Evolutionary conservation across 1,284 basidiomycete species (phyloP).

Genomic region (Xerocomus nothofagi): DNA sequence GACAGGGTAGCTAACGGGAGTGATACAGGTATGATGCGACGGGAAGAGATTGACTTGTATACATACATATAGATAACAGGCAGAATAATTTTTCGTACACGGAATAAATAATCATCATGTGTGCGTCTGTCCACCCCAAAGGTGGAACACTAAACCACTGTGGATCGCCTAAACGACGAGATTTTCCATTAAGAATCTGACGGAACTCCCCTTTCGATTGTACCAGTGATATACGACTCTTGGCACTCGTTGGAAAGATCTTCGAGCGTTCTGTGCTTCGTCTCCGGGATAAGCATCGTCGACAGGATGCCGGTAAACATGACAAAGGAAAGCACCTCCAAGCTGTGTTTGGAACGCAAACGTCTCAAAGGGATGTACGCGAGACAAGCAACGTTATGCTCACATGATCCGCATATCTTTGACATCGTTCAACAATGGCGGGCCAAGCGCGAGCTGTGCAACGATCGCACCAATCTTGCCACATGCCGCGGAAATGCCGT

Average conservation of each 20-base stretch:
- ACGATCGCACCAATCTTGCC: slow-evolving; percentile 72
- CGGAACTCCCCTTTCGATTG: slow-evolving; percentile 17
- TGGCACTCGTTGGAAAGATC: slow-evolving; percentile 55
- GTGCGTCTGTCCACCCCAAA: background rate
- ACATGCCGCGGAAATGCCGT: slow-evolving; percentile 69
- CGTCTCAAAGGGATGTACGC: slow-evolving; percentile 1
- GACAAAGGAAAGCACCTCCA: slow-evolving; percentile 54
- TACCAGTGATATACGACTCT: slow-evolving; percentile 42
- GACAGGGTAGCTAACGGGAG: too few species aligned
- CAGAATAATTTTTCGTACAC: background rate
- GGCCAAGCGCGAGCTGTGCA: slow-evolving; percentile 60
- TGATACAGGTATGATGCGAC: too few species aligned
- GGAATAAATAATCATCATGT: background rate
- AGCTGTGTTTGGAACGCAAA: slow-evolving; percentile 20
- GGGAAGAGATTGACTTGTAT: too few species aligned
- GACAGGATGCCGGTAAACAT: slow-evolving; percentile 62
- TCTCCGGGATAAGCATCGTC: slow-evolving; percentile 62
- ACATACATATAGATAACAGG: slow-evolving; percentile 6
- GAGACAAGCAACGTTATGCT: slow-evolving; percentile 5
- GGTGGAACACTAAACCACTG: background rate
- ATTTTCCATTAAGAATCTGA: background rate
- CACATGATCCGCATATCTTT: slow-evolving; percentile 39
- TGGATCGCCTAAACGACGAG: background rate
- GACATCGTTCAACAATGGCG: slow-evolving; percentile 41
- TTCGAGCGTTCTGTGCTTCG: slow-evolving; percentile 55